phyloP scores from a whole-genome alignment of 345 rosid species.

The Nephelium lappaceum region DNA sequence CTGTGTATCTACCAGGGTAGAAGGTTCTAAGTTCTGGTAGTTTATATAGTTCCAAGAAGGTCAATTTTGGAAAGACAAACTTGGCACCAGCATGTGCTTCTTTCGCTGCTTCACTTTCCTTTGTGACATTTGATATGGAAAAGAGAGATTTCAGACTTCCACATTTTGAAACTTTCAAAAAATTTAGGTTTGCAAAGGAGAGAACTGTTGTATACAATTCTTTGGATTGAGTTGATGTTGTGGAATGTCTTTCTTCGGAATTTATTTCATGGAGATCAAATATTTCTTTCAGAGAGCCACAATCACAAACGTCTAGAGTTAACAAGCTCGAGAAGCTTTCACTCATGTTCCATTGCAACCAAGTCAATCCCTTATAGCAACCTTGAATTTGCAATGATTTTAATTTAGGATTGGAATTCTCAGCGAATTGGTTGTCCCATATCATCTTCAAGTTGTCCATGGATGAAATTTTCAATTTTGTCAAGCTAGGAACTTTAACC shows the following conservation, averaged over 20 bases:
- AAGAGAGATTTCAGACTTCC: constrained; percentile 12
- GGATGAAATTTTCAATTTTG: neutral
- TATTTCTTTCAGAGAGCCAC: constrained; percentile 13
- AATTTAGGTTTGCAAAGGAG: neutral
- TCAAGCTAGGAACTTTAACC: constrained; percentile 21
- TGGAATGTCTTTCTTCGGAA: neutral
- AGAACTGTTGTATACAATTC: neutral
- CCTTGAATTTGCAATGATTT: neutral
- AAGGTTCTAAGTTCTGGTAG: constrained; percentile 18
- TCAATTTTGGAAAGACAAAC: constrained; percentile 22
- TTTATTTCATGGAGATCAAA: neutral
- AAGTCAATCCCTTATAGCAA: neutral
- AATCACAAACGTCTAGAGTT: neutral
- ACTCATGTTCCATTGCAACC: constrained; percentile 13
- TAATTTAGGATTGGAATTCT: constrained; percentile 9
- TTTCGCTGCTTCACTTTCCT: neutral
- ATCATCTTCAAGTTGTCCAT: constrained; percentile 9
- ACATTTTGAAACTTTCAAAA: neutral
- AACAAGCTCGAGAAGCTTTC: constrained; percentile 6
- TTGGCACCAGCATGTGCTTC: neutral
- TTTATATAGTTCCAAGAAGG: neutral
- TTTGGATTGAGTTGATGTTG: neutral
- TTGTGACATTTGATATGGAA: constrained; percentile 8
- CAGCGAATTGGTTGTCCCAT: constrained; percentile 10
- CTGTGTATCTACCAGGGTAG: constrained; percentile 8